Evolutionary conservation across 345 rosid species (phyloP).

Genomic region (Acer saccharum): DNA sequence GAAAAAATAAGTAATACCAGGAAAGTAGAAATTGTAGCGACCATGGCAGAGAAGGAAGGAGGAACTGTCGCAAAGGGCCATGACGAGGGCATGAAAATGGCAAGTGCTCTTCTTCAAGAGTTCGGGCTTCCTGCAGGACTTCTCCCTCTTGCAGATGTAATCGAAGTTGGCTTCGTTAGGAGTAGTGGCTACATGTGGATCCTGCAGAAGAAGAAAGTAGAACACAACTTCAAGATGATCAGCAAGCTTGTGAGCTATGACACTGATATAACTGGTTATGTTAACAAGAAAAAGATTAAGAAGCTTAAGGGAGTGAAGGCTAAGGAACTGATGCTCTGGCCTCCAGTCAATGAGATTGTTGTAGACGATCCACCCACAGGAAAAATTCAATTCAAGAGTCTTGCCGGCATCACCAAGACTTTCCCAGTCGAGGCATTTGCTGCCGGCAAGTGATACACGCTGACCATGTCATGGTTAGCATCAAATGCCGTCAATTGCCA

Average conservation of each 20-base stretch:
- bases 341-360: slow-evolving; percentile 38
- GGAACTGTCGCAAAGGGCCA: slow-evolving; percentile 37
- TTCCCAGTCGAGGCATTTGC: slow-evolving; percentile 54
- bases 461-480: no score
- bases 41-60: slow-evolving; percentile 41
- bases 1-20: no score
- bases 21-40: no score
- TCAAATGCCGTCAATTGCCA: no score
- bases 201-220: slow-evolving; percentile 45
- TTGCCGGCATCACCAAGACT: slow-evolving; percentile 24
- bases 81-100: slow-evolving; percentile 41
- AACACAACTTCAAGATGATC: slow-evolving; percentile 46
- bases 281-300: slow-evolving; percentile 39
- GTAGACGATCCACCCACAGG: slow-evolving; percentile 42
- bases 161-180: slow-evolving; percentile 50
- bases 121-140: slow-evolving; percentile 52
- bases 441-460: slow-evolving; percentile 34
- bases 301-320: slow-evolving; percentile 21
- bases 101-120: slow-evolving; percentile 39
- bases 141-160: slow-evolving; percentile 47
- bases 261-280: slow-evolving; percentile 37
- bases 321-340: slow-evolving; percentile 55
- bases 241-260: slow-evolving; percentile 51
- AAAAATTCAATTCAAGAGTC: slow-evolving; percentile 4
- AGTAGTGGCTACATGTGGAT: slow-evolving; percentile 56